Evolutionary conservation across 108 stramenopile genomes (phyloP).

Genomic region (Aurantiochytrium sp.): DNA sequence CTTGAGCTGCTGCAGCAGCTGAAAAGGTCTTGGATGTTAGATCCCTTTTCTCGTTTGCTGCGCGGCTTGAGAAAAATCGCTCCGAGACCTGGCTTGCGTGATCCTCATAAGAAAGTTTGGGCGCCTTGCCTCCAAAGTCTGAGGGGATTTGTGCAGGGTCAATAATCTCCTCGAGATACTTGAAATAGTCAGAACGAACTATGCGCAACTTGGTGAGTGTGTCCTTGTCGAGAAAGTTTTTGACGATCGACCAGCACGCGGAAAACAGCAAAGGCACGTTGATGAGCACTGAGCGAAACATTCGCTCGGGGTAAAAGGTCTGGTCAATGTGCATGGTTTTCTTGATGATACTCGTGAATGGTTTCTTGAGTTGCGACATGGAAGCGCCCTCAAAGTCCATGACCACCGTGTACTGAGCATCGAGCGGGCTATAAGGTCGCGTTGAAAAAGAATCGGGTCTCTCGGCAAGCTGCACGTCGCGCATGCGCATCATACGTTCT

Average conservation of each 20-base stretch:
- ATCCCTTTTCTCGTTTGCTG: not conserved
- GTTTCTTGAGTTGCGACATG: not conserved
- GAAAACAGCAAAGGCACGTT: not conserved
- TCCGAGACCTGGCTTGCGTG: not conserved
- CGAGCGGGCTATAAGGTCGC: not conserved
- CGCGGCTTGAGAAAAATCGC: not conserved
- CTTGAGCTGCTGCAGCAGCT: not conserved
- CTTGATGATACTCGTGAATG: not conserved
- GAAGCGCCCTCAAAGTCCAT: not conserved
- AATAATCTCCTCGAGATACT: not conserved
- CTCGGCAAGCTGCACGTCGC: not conserved
- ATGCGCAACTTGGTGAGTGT: not conserved
- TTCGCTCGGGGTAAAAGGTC: not conserved
- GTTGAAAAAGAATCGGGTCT: no score
- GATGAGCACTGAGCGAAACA: slow-evolving; percentile 1
- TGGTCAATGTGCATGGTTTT: slow-evolving; percentile 12
- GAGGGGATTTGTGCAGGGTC: not conserved
- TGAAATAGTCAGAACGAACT: not conserved
- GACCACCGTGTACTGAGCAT: not conserved
- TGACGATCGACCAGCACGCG: not conserved
- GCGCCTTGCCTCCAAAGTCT: not conserved
- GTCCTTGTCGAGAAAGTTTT: slow-evolving; percentile 4
- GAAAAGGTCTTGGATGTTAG: no score
- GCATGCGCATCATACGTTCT: slow-evolving; percentile 16
- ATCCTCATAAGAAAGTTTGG: not conserved